These are phyloP conservation scores for Diaporthe batatas DNA, from an alignment of 2,329 filamentous ascomycete genomes.

Conservation along the genomic window DNA sequence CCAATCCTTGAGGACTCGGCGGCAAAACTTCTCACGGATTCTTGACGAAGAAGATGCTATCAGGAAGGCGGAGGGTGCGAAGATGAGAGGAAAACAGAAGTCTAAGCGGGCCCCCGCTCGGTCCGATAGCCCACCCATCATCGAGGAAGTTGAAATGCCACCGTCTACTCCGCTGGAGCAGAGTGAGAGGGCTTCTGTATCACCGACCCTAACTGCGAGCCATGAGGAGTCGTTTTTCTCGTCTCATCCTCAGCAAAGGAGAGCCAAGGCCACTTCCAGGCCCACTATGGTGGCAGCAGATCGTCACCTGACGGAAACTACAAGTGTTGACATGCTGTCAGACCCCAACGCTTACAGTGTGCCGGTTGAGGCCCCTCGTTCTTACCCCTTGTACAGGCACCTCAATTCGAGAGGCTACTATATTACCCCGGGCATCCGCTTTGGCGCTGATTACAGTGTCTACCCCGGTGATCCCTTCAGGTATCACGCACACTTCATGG, in stretches of 20 bases:
- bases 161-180: slow-evolving; percentile 11
- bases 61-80: slow-evolving; percentile 48
- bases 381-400: slow-evolving; percentile 83
- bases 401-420: slow-evolving; percentile 86
- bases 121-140: slow-evolving; percentile 19
- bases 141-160: slow-evolving; percentile 1
- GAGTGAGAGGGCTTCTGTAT: not conserved
- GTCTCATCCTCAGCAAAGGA: not conserved
- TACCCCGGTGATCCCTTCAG: slow-evolving; percentile 96
- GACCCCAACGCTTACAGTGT: slow-evolving; percentile 36
- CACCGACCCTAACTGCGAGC: not conserved
- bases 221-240: slow-evolving; percentile 34
- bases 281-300: slow-evolving; percentile 44
- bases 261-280: not conserved
- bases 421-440: slow-evolving; percentile 91
- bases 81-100: slow-evolving; percentile 45
- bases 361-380: slow-evolving; percentile 56
- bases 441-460: slow-evolving; percentile 93
- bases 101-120: slow-evolving; percentile 35
- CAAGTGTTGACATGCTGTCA: slow-evolving; percentile 52
- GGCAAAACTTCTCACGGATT: slow-evolving; percentile 56
- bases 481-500: slow-evolving; percentile 95
- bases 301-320: slow-evolving; percentile 59
- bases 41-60: slow-evolving; percentile 56
- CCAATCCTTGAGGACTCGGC: slow-evolving; percentile 64